Conservation (phyloP, 768 basidiomycete species). For the Naganishia onofrii region DNA sequence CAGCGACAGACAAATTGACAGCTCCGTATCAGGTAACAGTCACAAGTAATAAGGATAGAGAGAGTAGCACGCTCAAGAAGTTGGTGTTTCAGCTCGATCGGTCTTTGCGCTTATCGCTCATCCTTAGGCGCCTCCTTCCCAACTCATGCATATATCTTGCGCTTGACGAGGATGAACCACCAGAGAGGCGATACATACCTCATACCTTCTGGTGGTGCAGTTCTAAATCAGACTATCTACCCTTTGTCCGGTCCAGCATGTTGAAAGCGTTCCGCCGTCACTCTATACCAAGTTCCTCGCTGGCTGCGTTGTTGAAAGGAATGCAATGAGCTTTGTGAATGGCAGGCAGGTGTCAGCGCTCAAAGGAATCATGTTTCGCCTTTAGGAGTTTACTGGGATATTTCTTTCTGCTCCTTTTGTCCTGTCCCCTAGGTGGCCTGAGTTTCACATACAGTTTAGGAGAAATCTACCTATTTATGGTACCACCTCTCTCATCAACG, state of each 20-base stretch:
- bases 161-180: not conserved
- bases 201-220: not conserved
- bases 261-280: not conserved
- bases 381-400: not conserved
- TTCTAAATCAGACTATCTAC: not conserved
- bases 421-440: not conserved
- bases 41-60: not conserved
- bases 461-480: too few relatives aligned
- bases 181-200: too few relatives aligned
- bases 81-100: slow-evolving; percentile 5
- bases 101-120: slow-evolving; percentile 1
- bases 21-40: too few relatives aligned
- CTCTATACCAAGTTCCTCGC: not conserved
- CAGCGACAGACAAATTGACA: too few relatives aligned
- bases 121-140: not conserved
- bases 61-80: not conserved
- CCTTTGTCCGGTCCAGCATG: not conserved
- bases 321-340: too few relatives aligned
- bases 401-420: not conserved
- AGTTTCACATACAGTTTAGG: too few relatives aligned
- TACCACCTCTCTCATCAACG: too few relatives aligned
- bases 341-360: too few relatives aligned
- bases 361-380: slow-evolving; percentile 3
- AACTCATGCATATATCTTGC: not conserved
- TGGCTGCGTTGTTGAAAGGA: too few relatives aligned